Evolutionary conservation across 2,329 filamentous ascomycete species (phyloP), one percentile per base, ranked within the genome.

Genomic region (Grosmannia penicillata): DNA sequence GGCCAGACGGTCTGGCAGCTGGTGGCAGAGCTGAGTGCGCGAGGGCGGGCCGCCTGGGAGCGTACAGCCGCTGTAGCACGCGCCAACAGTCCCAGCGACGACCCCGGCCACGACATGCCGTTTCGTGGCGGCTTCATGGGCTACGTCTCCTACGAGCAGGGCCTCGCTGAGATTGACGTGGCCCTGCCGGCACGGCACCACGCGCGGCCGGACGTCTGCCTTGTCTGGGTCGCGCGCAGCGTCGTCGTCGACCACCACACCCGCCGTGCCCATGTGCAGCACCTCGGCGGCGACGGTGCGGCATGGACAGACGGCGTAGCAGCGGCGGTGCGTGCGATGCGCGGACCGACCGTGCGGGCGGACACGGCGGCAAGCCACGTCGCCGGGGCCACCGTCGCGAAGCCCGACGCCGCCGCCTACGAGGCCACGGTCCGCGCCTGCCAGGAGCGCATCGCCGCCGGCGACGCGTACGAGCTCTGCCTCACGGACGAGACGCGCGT

Each of bases 91-190:
- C n/a, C n/a, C n/a, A n/a, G n/a, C n/a, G 5, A 7, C 2, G n/a
- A 15, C 1, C 2, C 8, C 10, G 8, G 10, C 24, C 5, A 6
- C 15, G 17, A 3, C 24, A 3, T 59, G 0, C 71, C 82, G 0
- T 94, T 93, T 53, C 75, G 82, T 57, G 86, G 84, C 37, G 86
- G 86, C 0, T 77, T 93, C 42, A 74, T 93, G 59, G 86, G 86
- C 0, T 93, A 80, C 50, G 70, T 85, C 36, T 85, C 82, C 0
- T 93, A 94, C 43, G 86, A 94, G 55, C 74, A 86, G 53, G 83
- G 84, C 0, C 61, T 93, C 1, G 62, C 67, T 46, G 74, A 67
- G 15, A 75, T 76, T 38, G 56, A 62, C 36, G 61, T 80, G 18
- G 17, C 45, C 2, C 38, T 58, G 9, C 46, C 56, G 2, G 30